Evolutionary conservation across 164 flowering plant genomes (phyloP), one percentile per base, ranked within the genome.

Genomic region (Dillenia suffruticosa): DNA sequence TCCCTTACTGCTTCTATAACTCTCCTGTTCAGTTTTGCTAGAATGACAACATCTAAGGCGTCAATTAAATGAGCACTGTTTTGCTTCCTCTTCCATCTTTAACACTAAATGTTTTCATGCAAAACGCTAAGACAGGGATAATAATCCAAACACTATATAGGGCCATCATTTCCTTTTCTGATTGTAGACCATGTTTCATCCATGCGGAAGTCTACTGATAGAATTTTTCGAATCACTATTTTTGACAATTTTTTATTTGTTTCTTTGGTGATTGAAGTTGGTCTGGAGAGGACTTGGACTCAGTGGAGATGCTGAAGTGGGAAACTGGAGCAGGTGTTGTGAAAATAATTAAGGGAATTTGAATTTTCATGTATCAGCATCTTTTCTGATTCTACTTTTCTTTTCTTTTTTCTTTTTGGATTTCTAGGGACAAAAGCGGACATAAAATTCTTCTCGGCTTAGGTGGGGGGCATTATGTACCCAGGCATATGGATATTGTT

Each of bases 391-490:
- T 10, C n/a, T 7, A 3, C 16, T 51, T 15, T 15, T 15, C 24
- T 15, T 51, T 2, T 10, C 9, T n/a, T 22, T 22, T 19, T 19
- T 19, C 22, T 19, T 19, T 51, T 51, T 14, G 22, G 5, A 14
- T 46, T 24, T 57, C 63, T 73, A 89, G 98, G 72, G 72, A 73
- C 52, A 59, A 32, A 60, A 79, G 66, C 46, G 64, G 54, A 61
- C 61, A 58, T 43, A 84, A 82, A 74, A 84, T 92, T 43, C 92
- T 92, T 54, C 89, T 92, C 55, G 98, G 98, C 19, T 65, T 92
- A 59, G 98, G 98, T 32, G 98, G 98, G 60, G 98, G 98, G 48
- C 97, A 92, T 80, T 90, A 92, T 81, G 97, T 73, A 65, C 98
- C 98, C 62, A 82, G 97, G 22, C 98, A 92, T 55, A 85, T 87